Evolutionary conservation across 305 asterid species (phyloP).

Genomic region (Fraxinus baroniana): DNA sequence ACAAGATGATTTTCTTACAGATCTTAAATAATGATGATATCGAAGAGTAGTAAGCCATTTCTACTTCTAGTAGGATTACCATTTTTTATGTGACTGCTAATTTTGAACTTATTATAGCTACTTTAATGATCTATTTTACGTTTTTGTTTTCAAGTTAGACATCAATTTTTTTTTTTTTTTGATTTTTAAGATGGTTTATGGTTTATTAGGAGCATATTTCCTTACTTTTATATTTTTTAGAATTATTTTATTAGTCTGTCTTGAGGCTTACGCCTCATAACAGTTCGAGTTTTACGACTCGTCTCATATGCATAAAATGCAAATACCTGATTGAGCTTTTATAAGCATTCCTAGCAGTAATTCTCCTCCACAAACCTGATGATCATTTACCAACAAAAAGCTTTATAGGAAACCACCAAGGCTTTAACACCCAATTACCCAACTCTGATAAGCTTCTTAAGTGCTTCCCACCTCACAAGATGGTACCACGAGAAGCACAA

Average conservation of each 20-base stretch:
- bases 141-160: background rate
- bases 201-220: background rate
- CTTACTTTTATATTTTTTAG: background rate
- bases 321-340: no score
- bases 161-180: background rate
- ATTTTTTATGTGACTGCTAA: background rate
- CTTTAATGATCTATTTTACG: background rate
- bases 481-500: background rate
- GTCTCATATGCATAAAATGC: no score
- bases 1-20: background rate
- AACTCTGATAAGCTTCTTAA: background rate
- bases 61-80: background rate
- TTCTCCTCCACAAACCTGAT: no score
- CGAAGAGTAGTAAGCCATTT: background rate
- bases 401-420: background rate
- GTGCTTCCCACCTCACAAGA: background rate
- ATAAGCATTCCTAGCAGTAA: background rate
- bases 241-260: background rate
- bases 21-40: background rate
- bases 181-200: background rate
- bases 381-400: background rate
- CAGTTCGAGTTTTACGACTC: no score
- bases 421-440: background rate
- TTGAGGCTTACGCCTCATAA: background rate
- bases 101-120: background rate